Conservation (phyloP, 2,329 filamentous ascomycete genomes). For the Aspergillus floridensis region DNA sequence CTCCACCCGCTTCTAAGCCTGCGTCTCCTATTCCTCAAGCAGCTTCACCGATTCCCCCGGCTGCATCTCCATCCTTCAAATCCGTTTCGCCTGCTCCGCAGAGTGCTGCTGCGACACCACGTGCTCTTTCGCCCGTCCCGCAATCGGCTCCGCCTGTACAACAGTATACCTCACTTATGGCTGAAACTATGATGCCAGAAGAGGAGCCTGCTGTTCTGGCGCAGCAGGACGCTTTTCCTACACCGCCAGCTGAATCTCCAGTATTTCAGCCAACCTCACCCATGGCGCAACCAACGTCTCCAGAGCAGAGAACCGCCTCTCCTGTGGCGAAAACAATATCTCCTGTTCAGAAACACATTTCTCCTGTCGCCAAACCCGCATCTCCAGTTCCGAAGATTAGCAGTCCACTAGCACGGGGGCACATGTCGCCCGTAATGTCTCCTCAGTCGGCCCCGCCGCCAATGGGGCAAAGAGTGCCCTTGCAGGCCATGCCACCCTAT, state of each 20-base stretch:
- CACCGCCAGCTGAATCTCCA: constrained; percentile 16
- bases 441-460: constrained; percentile 26
- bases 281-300: constrained; percentile 12
- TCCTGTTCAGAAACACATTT: constrained; percentile 16
- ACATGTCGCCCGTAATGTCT: constrained; percentile 38
- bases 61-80: constrained; percentile 15
- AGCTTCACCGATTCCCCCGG: constrained; percentile 9
- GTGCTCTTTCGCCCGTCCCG: constrained; percentile 9
- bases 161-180: constrained; percentile 12
- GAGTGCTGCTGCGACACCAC: constrained; percentile 10
- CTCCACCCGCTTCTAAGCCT: constrained; percentile 16
- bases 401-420: constrained; percentile 38
- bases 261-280: constrained; percentile 14
- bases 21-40: constrained; percentile 15
- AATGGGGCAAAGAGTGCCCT: constrained; percentile 22
- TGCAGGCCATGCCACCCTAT: constrained; percentile 24
- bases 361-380: constrained; percentile 24
- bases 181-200: constrained; percentile 10
- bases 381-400: constrained; percentile 33
- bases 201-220: constrained; percentile 11
- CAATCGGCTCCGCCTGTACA: constrained; percentile 14
- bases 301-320: constrained; percentile 17
- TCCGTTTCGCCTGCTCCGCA: constrained; percentile 13
- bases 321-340: constrained; percentile 18
- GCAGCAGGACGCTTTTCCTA: constrained; percentile 13